These are phyloP conservation scores for Colletotrichum cordylinicola DNA, from an alignment of 2,329 filamentous ascomycete genomes.

Conservation along the genomic window DNA sequence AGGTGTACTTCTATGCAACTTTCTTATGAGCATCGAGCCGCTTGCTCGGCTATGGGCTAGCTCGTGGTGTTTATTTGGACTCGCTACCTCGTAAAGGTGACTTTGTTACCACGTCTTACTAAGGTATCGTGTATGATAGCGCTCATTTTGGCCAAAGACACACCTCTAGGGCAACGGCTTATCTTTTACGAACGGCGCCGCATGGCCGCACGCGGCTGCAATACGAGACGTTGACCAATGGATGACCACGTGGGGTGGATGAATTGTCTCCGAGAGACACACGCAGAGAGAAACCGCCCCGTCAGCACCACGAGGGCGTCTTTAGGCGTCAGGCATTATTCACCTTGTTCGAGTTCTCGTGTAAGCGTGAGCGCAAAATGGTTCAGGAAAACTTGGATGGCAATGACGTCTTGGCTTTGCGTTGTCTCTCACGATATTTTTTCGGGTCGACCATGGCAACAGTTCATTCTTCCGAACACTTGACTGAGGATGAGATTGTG, in stretches of 20 bases:
- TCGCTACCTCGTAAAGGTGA: neutral
- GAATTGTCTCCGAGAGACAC: neutral
- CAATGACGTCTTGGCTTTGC: neutral
- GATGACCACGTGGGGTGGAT: neutral
- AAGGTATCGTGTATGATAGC: neutral
- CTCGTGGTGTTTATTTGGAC: neutral
- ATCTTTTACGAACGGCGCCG: neutral
- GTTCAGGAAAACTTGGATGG: neutral
- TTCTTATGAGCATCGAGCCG: neutral
- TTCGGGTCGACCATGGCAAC: neutral
- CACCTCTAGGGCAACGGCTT: neutral
- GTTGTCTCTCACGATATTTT: neutral
- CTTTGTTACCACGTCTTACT: neutral
- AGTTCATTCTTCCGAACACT: neutral
- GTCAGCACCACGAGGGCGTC: neutral
- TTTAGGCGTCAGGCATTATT: neutral
- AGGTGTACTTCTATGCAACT: neutral
- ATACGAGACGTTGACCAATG: neutral
- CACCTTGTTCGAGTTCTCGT: neutral
- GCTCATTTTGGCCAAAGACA: neutral
- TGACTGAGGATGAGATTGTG: neutral
- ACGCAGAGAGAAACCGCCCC: neutral
- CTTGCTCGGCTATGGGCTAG: neutral
- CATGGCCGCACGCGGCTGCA: neutral
- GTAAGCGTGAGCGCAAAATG: neutral